Base-by-base conservation (phyloP, 164 flowering plant genomes). In the Kalanchoe fedtschenkoi region DNA sequence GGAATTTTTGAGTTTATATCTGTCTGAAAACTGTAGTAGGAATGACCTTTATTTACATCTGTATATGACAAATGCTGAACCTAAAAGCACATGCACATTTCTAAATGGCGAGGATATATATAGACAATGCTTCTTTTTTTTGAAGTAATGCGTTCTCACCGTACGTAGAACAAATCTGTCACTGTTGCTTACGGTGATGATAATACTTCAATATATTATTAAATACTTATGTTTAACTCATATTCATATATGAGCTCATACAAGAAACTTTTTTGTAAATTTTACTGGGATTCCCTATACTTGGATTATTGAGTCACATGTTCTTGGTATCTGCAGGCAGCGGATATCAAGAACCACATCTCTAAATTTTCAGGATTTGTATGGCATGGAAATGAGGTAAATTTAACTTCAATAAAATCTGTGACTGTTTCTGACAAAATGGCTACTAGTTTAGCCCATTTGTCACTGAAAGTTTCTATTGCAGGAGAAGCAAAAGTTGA, bases 291-390 rank as follows among this genome's bases (percentile, higher is more conserved):
- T n/a, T n/a, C 28, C 28, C 55, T 28, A 5, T 34, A 19, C 28
- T 34, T 63, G 37, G 41, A 33, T 32, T 47, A 57, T 39, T 32
- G 17, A 7, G 13, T 63, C 32, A 38, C 62, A 13, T 26, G 56
- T 15, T 51, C 32, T 26, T 60, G 2, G 41, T 64, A 63, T 63
- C 53, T 77, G 72, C 85, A 95, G 99, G 97, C 87, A 59, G 42
- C 70, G 69, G 80, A 80, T 68, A 35, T 88, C 60, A 89, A 89
- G 79, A 77, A 64, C 38, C 84, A 95, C 47, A 80, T 95, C 41
- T 81, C 79, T 26, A 82, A 80, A 66, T 95, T 95, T 72, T 95
- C 97, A 67, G 99, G 99, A 62, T 89, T 88, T 76, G 87, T 81
- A 9, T 95, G 95, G 95, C 88, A 74, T 72, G 88, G 76, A 21